Conservation (phyloP, 345 rosid species). For the Psidium friedrichsthalianum region DNA sequence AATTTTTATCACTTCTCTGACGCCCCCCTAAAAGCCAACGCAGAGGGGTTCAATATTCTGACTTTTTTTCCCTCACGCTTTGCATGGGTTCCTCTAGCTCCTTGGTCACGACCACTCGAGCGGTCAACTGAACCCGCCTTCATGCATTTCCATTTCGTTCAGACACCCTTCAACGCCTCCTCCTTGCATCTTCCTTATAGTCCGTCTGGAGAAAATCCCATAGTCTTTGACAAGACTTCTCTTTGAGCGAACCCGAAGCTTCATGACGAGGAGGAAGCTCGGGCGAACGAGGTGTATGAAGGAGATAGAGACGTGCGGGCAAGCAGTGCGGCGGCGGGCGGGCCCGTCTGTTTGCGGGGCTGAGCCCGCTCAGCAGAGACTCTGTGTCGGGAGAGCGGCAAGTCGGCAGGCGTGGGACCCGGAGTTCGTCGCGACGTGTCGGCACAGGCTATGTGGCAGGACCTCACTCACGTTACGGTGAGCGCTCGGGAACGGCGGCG, state of each 20-base stretch:
- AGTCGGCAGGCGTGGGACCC: slow-evolving; percentile 11
- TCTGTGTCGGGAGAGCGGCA: slow-evolving; percentile 3
- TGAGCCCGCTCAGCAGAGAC: slow-evolving; percentile 78
- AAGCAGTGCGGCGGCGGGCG: slow-evolving; percentile 25
- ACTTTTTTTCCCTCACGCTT: not conserved
- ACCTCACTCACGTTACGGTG: slow-evolving; percentile 82
- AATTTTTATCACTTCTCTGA: not conserved
- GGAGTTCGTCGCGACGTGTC: slow-evolving; percentile 66
- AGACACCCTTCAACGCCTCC: not conserved
- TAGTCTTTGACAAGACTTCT: not conserved
- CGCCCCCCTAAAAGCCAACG: not conserved
- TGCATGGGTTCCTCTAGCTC: not conserved
- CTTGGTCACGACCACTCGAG: not conserved
- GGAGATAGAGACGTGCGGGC: slow-evolving; percentile 71
- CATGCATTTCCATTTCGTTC: not conserved
- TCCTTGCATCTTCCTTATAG: not conserved
- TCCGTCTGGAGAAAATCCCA: not conserved
- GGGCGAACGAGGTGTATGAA: slow-evolving; percentile 6
- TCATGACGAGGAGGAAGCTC: not conserved
- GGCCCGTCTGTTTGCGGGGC: slow-evolving; percentile 34
- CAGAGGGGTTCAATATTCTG: not conserved
- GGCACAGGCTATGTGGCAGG: slow-evolving; percentile 92
- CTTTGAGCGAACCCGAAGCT: not conserved
- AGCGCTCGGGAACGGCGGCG: slow-evolving; percentile 63
- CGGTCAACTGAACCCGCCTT: not conserved